phyloP scores from a whole-genome alignment of 1,284 basidiomycete species.

The Polyporus tsugae region DNA sequence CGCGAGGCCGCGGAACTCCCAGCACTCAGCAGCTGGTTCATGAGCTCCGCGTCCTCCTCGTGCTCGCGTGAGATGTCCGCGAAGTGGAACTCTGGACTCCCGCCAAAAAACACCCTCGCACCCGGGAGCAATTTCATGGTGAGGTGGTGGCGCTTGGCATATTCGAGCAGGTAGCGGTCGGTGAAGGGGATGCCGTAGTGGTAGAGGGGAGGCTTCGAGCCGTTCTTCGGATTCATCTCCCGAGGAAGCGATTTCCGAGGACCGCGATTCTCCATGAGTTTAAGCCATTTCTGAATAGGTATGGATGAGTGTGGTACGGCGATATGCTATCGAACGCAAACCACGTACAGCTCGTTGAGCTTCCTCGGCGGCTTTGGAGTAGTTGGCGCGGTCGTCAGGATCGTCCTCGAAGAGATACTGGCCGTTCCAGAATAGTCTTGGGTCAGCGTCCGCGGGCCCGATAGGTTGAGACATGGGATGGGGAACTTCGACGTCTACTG shows the following conservation, averaged over 20 bases:
- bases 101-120: background rate
- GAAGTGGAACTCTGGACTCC: background rate
- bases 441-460: background rate
- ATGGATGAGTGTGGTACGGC: background rate
- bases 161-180: background rate
- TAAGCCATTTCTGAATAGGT: background rate
- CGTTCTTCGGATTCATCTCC: background rate
- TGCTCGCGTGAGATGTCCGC: background rate
- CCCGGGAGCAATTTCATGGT: background rate
- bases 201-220: background rate
- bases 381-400: background rate
- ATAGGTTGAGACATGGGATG: background rate
- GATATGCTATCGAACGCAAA: background rate
- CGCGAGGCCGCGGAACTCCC: background rate
- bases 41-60: background rate
- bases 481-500: too few relatives aligned
- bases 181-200: conserved; percentile 1
- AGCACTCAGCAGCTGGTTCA: background rate
- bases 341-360: background rate
- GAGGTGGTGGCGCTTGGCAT: background rate
- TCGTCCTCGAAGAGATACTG: conserved; percentile 2
- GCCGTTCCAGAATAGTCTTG: background rate
- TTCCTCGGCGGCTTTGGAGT: background rate
- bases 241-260: background rate
- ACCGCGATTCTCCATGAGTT: background rate